Conservation (phyloP, 768 basidiomycete species). For the Xerocomus spinulosus region DNA sequence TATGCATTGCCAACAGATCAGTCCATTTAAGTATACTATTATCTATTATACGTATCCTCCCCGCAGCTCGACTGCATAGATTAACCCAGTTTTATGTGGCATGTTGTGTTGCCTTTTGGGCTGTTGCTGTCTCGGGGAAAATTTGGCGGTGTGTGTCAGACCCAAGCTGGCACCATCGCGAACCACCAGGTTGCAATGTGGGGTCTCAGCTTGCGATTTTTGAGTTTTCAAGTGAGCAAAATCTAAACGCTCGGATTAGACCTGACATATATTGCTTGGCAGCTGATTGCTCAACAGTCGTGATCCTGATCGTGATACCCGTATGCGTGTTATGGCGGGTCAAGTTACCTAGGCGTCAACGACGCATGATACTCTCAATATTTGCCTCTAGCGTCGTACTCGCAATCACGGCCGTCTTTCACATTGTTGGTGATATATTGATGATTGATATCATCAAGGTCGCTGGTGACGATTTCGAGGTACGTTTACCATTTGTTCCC, state of each 20-base stretch:
- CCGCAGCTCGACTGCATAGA: neutral
- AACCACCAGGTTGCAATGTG: neutral
- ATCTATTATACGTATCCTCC: conserved; percentile 13
- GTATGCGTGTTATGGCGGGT: conserved; percentile 14
- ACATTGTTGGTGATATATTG: neutral
- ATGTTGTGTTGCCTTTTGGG: conserved; percentile 1
- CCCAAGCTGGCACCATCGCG: conserved; percentile 2
- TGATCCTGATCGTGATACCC: conserved; percentile 11
- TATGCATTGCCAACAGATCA: neutral
- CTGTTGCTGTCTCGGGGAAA: neutral
- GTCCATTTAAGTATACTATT: conserved; percentile 12
- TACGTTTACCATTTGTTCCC: too few species aligned
- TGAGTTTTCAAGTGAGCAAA: conserved; percentile 6
- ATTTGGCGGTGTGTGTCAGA: conserved; percentile 5
- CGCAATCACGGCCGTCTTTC: conserved; percentile 9
- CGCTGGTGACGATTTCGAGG: too few species aligned
- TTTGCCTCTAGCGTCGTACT: conserved; percentile 14
- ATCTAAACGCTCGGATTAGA: too few species aligned
- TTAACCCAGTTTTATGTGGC: neutral
- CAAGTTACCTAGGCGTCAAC: conserved; percentile 9
- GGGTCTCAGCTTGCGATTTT: neutral
- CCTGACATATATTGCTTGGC: neutral
- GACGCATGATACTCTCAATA: conserved; percentile 17
- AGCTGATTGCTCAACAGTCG: conserved; percentile 7
- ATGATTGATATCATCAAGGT: too few species aligned